Evolutionary conservation across 768 basidiomycete species (phyloP).

Genomic region (Serendipita sp.): DNA sequence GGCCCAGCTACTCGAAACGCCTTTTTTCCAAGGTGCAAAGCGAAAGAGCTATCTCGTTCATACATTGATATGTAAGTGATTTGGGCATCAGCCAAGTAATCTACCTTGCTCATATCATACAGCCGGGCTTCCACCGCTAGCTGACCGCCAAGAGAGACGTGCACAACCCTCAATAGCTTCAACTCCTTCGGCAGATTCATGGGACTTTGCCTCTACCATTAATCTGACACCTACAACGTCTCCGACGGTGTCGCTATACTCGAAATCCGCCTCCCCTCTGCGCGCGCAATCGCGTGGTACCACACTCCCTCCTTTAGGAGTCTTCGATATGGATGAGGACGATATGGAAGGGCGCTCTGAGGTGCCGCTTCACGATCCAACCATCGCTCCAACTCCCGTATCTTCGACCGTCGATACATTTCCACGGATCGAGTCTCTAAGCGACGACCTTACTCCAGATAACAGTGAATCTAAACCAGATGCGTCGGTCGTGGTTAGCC

Average conservation of each 20-base stretch:
- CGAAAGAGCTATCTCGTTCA: slow-evolving; percentile 65
- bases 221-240: neutral
- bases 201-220: slow-evolving; percentile 46
- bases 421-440: neutral
- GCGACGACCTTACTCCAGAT: neutral
- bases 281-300: slow-evolving; percentile 16
- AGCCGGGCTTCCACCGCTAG: slow-evolving; percentile 53
- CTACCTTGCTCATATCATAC: slow-evolving; percentile 18
- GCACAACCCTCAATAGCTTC: slow-evolving; percentile 23
- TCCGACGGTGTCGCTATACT: slow-evolving; percentile 4
- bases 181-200: slow-evolving; percentile 52
- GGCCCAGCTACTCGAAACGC: slow-evolving; percentile 53
- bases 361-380: neutral
- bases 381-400: neutral
- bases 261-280: slow-evolving; percentile 15
- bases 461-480: neutral
- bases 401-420: neutral
- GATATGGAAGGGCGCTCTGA: neutral
- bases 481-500: neutral
- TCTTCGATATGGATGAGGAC: slow-evolving; percentile 27
- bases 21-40: slow-evolving; percentile 69
- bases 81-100: neutral
- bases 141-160: slow-evolving; percentile 53
- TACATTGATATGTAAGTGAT: slow-evolving; percentile 45
- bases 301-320: slow-evolving; percentile 16